Conservation (phyloP, 2,329 filamentous ascomycete genomes). For the Furcasterigmium sp. region DNA sequence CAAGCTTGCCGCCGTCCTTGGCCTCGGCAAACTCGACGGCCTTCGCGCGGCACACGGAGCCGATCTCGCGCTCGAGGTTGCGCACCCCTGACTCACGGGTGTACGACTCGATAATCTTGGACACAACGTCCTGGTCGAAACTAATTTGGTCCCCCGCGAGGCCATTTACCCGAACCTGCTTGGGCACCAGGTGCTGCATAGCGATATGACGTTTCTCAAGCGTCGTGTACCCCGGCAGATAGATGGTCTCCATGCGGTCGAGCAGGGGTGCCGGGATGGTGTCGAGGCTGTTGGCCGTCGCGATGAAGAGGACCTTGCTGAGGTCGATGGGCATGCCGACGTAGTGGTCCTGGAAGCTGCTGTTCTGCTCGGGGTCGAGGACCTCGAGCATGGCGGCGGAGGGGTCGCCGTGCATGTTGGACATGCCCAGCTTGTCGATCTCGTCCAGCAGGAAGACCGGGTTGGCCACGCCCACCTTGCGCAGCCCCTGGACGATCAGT, state of each 20-base stretch:
- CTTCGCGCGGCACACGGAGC: slow-evolving; percentile 89
- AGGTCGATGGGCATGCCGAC: slow-evolving; percentile 93
- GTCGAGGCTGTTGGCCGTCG: slow-evolving; percentile 90
- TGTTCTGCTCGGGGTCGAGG: slow-evolving; percentile 93
- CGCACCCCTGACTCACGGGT: slow-evolving; percentile 95
- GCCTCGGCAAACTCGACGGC: slow-evolving; percentile 93
- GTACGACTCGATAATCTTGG: slow-evolving; percentile 94
- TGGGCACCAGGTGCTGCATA: slow-evolving; percentile 86
- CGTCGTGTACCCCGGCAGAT: slow-evolving; percentile 91
- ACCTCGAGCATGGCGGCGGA: slow-evolving; percentile 98
- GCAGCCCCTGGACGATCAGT: slow-evolving; percentile 84
- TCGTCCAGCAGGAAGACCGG: slow-evolving; percentile 95
- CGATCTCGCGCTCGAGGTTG: slow-evolving; percentile 92
- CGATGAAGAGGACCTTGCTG: slow-evolving; percentile 95
- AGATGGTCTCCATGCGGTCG: slow-evolving; percentile 95
- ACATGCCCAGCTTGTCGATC: slow-evolving; percentile 91
- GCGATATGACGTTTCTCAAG: slow-evolving; percentile 96
- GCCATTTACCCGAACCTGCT: slow-evolving; percentile 89
- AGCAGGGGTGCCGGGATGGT: slow-evolving; percentile 91
- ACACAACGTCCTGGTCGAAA: slow-evolving; percentile 78
- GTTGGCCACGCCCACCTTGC: slow-evolving; percentile 93
- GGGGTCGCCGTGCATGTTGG: slow-evolving; percentile 91
- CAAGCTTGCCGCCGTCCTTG: slow-evolving; percentile 64
- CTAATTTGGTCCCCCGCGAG: slow-evolving; percentile 65
- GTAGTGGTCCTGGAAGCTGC: slow-evolving; percentile 93